A percentile compares a stretch with the other conserved stretches of the same genome.
Conservation (phyloP, 306 rosid species). For the Pterocarpus santalinus region DNA sequence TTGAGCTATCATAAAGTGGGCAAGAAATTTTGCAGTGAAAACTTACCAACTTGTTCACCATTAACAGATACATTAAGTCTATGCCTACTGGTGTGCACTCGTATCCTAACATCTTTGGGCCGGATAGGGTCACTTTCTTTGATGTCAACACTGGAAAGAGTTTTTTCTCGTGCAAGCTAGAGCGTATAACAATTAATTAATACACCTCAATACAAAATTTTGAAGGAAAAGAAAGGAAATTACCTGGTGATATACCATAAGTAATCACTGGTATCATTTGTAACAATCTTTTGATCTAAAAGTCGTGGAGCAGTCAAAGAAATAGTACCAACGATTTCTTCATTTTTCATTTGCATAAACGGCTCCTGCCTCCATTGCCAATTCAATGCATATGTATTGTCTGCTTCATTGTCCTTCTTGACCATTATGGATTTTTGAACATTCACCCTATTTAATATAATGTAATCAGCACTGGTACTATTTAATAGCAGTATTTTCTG, state of each 20-base stretch:
- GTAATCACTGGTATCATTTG: slow-evolving; percentile 50
- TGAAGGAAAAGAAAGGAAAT: neutral
- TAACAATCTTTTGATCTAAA: slow-evolving; percentile 49
- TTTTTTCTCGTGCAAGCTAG: neutral
- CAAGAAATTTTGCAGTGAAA: neutral
- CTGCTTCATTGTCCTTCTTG: neutral
- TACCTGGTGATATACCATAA: slow-evolving; percentile 55
- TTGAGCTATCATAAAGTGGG: neutral
- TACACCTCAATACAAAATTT: neutral
- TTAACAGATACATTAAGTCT: slow-evolving; percentile 47
- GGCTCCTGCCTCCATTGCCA: slow-evolving; percentile 53
- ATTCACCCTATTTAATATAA: slow-evolving; percentile 41
- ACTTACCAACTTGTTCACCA: slow-evolving; percentile 38
- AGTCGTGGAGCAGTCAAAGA: neutral
- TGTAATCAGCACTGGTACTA: neutral
- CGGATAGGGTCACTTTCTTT: slow-evolving; percentile 11
- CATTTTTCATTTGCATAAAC: neutral
- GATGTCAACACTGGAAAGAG: neutral
- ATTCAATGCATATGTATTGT: neutral
- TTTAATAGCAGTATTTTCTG: too few relatives aligned
- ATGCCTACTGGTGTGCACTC: slow-evolving; percentile 44
- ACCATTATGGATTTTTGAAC: slow-evolving; percentile 44
- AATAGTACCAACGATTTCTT: slow-evolving; percentile 3
- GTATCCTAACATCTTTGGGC: slow-evolving; percentile 11
- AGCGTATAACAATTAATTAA: neutral